Evolutionary conservation across 257 asterid species (phyloP).

Genomic region (Solanum bukasovii): DNA sequence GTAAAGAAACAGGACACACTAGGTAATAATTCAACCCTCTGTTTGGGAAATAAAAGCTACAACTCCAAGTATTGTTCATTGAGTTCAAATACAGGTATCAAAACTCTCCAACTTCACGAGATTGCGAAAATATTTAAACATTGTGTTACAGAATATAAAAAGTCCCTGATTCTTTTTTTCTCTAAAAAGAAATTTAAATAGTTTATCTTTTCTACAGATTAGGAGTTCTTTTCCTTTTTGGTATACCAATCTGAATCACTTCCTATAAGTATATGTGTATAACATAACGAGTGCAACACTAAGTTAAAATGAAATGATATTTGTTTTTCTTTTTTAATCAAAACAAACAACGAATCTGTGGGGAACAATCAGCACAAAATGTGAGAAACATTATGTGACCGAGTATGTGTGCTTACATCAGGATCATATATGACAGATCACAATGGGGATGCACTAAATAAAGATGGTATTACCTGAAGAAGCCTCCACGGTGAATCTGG

Average conservation of each 20-base stretch:
- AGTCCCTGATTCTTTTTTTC: background rate
- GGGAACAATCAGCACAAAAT: background rate
- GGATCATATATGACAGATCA: background rate
- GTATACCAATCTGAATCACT: background rate
- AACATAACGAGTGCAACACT: background rate
- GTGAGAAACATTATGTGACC: background rate
- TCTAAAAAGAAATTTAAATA: background rate
- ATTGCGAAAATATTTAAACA: background rate
- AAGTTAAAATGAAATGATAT: background rate
- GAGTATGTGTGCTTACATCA: background rate
- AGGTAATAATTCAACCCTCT: background rate
- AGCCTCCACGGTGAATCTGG: constrained; percentile 82
- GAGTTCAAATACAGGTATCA: background rate
- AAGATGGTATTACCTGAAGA: constrained; percentile 52
- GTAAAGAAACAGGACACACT: background rate
- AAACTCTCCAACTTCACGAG: background rate
- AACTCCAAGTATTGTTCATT: background rate
- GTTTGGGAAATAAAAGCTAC: background rate
- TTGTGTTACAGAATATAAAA: background rate
- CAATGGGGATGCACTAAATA: background rate
- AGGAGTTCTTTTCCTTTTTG: background rate
- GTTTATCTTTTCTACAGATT: background rate
- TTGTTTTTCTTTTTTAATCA: background rate
- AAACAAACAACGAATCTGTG: background rate
- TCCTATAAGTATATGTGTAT: background rate